Conservation (phyloP, 2,329 filamentous ascomycete genomes). For the Ceratocystis colombiana region DNA sequence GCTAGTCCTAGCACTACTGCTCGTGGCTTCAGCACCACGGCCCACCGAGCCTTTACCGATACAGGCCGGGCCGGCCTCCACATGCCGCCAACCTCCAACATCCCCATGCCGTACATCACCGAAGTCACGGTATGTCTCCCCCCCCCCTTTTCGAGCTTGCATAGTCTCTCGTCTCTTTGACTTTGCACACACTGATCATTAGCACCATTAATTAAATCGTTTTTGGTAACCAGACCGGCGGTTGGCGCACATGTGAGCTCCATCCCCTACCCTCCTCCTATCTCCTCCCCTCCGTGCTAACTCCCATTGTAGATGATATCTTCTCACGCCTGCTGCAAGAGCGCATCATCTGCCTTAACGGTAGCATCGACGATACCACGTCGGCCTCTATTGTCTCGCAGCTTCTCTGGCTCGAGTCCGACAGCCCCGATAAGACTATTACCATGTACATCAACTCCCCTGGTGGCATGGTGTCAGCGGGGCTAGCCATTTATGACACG, state of each 20-base stretch:
- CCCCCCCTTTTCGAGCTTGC: background rate
- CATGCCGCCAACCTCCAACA: slow-evolving; percentile 34
- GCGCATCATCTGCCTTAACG: slow-evolving; percentile 89
- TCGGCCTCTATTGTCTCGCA: slow-evolving; percentile 94
- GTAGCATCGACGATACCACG: slow-evolving; percentile 77
- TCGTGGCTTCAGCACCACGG: background rate
- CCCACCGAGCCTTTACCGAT: background rate
- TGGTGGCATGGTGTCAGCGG: slow-evolving; percentile 75
- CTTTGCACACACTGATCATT: background rate
- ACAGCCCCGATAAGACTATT: slow-evolving; percentile 88
- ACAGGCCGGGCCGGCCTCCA: slow-evolving; percentile 26
- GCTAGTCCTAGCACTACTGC: background rate
- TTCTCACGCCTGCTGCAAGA: slow-evolving; percentile 74
- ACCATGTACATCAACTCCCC: slow-evolving; percentile 97
- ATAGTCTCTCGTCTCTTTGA: background rate
- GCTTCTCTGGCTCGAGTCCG: slow-evolving; percentile 93
- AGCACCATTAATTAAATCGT: slow-evolving; percentile 29
- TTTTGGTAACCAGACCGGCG: slow-evolving; percentile 48
- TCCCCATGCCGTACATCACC: slow-evolving; percentile 52
- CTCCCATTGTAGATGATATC: slow-evolving; percentile 44
- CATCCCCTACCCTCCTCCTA: background rate
- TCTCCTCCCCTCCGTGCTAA: background rate
- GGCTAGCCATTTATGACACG: slow-evolving; percentile 90
- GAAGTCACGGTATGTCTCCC: slow-evolving; percentile 40
- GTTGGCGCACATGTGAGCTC: slow-evolving; percentile 64